These are phyloP conservation scores for Hydrangea macrophylla DNA, from an alignment of 148 eudicot genomes.

Conservation along the genomic window DNA sequence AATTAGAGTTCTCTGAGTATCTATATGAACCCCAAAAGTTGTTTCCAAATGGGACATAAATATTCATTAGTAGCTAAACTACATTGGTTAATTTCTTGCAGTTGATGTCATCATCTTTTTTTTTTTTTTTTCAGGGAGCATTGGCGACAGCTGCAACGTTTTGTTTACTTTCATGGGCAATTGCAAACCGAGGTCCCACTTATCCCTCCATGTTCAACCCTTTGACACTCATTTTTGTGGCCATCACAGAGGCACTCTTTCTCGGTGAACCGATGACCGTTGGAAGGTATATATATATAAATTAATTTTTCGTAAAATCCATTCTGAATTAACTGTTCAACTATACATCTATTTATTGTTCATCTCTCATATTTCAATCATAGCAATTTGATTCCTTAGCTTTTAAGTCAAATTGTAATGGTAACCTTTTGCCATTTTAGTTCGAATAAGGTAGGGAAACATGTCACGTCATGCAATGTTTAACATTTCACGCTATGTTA, in stretches of 20 bases:
- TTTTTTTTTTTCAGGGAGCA: slow-evolving; percentile 29
- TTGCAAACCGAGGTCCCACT: slow-evolving; percentile 52
- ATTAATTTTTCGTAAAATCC: background rate
- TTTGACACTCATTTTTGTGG: slow-evolving; percentile 40
- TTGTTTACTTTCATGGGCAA: slow-evolving; percentile 51
- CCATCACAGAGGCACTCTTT: slow-evolving; percentile 42
- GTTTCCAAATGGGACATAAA: too few relatives aligned
- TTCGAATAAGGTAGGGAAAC: too few relatives aligned
- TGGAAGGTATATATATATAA: slow-evolving; percentile 39
- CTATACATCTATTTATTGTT: background rate
- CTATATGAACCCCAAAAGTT: background rate
- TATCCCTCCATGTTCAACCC: slow-evolving; percentile 80
- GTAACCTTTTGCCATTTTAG: too few relatives aligned
- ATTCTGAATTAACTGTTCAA: background rate
- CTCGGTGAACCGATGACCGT: slow-evolving; percentile 37
- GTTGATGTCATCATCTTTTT: background rate
- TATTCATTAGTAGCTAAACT: too few relatives aligned
- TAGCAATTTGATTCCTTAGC: too few relatives aligned
- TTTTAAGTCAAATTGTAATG: too few relatives aligned
- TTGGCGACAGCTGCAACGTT: slow-evolving; percentile 52
- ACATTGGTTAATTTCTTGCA: too few relatives aligned
- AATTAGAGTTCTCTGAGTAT: background rate
- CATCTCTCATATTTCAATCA: too few relatives aligned
- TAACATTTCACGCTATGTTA: background rate
- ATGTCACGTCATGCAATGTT: background rate